Evolutionary conservation across 495 filamentous ascomycete species (phyloP), one percentile per base, ranked within the genome.

Genomic region (Podospora sp.): DNA sequence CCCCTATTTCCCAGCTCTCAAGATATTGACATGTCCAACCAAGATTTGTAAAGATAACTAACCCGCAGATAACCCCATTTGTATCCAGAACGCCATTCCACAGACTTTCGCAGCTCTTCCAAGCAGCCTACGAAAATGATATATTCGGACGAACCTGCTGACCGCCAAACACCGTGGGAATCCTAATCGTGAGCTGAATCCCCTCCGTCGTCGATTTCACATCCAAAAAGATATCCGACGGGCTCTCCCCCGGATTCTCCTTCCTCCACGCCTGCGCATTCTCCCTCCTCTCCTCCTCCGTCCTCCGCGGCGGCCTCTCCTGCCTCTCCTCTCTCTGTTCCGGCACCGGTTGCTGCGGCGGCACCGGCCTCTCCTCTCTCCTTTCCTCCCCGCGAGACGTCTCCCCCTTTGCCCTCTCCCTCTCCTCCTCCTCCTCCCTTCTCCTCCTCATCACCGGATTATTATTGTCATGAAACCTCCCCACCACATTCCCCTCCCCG

Each of bases 201-300:
- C 81, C 81, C 50, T 84, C 82, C 16, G 71, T 81, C 24, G 82
- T 84, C 5, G 81, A 83, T 67, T 84, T 84, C 53, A 84, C 81
- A 63, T 84, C 82, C 63, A 84, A 60, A 49, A 83, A 84, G 20
- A 84, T 80, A 67, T 84, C 82, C 1, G 82, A 84, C 9, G 82
- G 82, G 68, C 82, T 83, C 49, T 77, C 77, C 5, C 63, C 68
- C 1, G 75, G 75, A 25, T 76, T 77, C 62, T 77, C 77, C 62
- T 79, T 79, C 60, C 74, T 72, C 75, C 72, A 77, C 1, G 67
- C 69, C 33, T 79, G 75, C 0, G 80, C 79, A 36, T 82, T 82
- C 11, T 73, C 70, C 36, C 71, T 75, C 55, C 75, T 72, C 61
- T 80, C 76, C 12, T 76, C 71, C 24, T 76, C 71, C 0, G 72